Evolutionary conservation across 2,329 filamentous ascomycete species (phyloP), one percentile per base, ranked within the genome.

Genomic region (Ophiostoma ulmi): DNA sequence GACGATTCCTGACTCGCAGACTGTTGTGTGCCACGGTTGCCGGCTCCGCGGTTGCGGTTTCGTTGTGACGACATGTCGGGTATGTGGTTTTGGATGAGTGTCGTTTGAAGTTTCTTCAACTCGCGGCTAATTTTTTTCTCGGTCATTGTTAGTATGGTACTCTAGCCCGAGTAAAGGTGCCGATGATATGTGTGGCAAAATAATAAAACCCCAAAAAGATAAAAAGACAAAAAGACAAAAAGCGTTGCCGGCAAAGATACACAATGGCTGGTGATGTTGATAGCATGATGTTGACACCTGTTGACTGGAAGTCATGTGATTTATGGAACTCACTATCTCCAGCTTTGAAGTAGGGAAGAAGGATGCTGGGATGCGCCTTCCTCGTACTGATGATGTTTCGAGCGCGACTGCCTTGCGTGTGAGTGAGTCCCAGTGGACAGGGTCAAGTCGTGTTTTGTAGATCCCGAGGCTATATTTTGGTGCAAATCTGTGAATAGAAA

Each of bases 11-110:
- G 17, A 36, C 63, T 65, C 17, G 35, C 6, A 6, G 20, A 36
- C 35, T 65, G 63, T 36, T 65, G 63, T 13, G 63, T 36, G 36
- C 20, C 63, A 22, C 63, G 63, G 35, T 36, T 36, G 20, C 20
- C n/a, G 36, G 63, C 17, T 0, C 36, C 63, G 3, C 63, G 63
- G 20, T n/a, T 65, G 36, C 63, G 63, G 63, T 22, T 65, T 39
- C 63, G 38, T 65, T 65, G 63, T 17, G 63, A 65, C 17, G 63
- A 39, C 63, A 65, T 64, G 35, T 38, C 35, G 61, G 31, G 35
- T 7, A 22, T 58, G 52, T 44, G 14, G 39, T 44, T 13, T 13
- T n/a, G 17, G 44, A 48, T 5, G 17, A 58, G 52, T 58, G 52
- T 58, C 22, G 52, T 58, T 20, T 7, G 5, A 48, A 58, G n/a